Evolutionary conservation across 176 grass and related monocot species (phyloP).

Genomic region (Echinochloa phyllopogon): DNA sequence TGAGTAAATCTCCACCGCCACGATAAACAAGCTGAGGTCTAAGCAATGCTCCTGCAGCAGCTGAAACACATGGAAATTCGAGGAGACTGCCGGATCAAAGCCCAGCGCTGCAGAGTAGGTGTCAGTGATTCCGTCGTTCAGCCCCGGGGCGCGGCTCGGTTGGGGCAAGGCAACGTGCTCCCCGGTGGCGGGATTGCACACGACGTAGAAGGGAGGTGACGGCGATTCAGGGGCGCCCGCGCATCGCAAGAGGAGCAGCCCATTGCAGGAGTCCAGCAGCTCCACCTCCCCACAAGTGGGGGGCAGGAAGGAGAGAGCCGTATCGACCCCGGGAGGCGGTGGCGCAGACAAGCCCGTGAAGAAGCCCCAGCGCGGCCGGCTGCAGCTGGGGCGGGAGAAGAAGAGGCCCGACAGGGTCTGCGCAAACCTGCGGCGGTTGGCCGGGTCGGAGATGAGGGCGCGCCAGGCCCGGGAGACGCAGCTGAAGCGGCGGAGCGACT

Average conservation of each 20-base stretch:
- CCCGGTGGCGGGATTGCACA: slow-evolving; percentile 17
- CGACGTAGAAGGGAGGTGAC: not conserved
- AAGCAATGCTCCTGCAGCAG: not conserved
- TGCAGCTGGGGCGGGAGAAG: not conserved
- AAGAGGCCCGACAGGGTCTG: not conserved
- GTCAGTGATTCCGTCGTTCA: rapidly evolving
- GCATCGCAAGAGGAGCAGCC: not conserved
- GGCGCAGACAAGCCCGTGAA: not conserved
- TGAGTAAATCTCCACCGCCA: slow-evolving; percentile 15
- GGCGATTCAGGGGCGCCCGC: not conserved
- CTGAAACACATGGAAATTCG: slow-evolving; percentile 15
- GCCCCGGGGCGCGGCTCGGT: not conserved
- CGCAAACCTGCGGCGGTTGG: not conserved
- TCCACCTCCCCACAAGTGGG: not conserved
- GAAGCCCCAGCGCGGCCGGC: not conserved
- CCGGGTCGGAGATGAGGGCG: slow-evolving; percentile 24
- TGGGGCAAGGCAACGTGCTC: not conserved
- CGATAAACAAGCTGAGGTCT: not conserved
- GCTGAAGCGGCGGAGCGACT: slow-evolving; percentile 16
- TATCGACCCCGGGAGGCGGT: not conserved
- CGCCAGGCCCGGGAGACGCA: slow-evolving; percentile 33
- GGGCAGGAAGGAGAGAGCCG: not conserved
- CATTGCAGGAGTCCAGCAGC: slow-evolving; percentile 7
- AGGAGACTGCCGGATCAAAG: not conserved
- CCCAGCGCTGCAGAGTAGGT: not conserved